Conservation (phyloP, 2,329 filamentous ascomycete species). For the Aspergillus awamori region DNA sequence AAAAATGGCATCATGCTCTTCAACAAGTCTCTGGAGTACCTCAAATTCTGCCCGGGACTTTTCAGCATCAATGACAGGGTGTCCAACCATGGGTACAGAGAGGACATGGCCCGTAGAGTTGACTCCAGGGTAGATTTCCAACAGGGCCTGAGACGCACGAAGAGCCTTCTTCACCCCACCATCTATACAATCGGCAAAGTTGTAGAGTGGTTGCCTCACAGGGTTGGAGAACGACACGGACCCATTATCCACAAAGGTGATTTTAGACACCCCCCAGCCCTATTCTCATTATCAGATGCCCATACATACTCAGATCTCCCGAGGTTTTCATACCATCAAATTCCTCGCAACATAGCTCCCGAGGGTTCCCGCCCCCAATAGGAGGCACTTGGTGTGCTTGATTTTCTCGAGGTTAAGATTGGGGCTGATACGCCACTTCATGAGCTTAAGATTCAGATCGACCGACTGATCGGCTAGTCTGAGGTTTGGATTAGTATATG, state of each 20-base stretch:
- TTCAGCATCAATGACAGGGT: constrained; percentile 75
- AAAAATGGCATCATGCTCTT: constrained; percentile 88
- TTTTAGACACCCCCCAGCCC: constrained; percentile 92
- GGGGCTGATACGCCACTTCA: constrained; percentile 97
- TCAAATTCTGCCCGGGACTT: constrained; percentile 75
- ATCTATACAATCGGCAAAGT: constrained; percentile 82
- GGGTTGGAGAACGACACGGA: constrained; percentile 95
- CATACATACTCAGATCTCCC: not conserved
- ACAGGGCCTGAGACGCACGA: constrained; percentile 76
- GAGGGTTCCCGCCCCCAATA: constrained; percentile 89
- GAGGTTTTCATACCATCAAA: constrained; percentile 60
- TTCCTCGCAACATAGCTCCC: constrained; percentile 93
- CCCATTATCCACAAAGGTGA: constrained; percentile 94
- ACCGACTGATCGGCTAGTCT: constrained; percentile 87
- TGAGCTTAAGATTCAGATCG: constrained; percentile 93
- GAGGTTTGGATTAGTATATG: constrained; percentile 10
- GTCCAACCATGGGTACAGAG: constrained; percentile 92
- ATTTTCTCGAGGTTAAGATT: constrained; percentile 84
- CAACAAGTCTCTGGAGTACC: constrained; percentile 71
- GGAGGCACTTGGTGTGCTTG: constrained; percentile 84
- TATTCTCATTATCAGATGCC: constrained; percentile 19
- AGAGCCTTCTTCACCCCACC: constrained; percentile 84
- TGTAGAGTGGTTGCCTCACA: constrained; percentile 89
- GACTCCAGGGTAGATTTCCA: constrained; percentile 87
- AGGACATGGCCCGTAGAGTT: constrained; percentile 78